Base-by-base conservation (phyloP, 495 filamentous ascomycete species). In the Talaromyces stipitatus region DNA sequence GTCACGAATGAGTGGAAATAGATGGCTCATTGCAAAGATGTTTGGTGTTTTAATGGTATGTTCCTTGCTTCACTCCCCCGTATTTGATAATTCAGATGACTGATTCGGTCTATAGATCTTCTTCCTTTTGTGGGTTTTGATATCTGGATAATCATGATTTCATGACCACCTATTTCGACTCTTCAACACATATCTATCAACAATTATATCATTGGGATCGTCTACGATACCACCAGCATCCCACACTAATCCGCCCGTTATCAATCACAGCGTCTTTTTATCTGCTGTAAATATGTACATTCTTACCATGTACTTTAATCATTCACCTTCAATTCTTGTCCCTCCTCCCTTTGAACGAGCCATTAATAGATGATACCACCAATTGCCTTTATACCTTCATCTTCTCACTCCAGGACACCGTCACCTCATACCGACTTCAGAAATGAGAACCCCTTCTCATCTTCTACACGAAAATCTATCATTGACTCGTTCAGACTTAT, bases 21-120 rank as follows among this genome's bases (percentile, higher is more conserved):
- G 94, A 64, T 97, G 95, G 94, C 74, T 98, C 48, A 84, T 98
- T 54, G 95, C 92, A 14, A 97, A 97, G 81, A 98, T 98, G 95
- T 96, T 98, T 82, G 94, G 94, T 55, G 88, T 88, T 64, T 66
- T 88, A 63, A 87, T 88, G 84, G 81, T 88, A 64, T 61, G 75
- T 71, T 24, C n/a, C n/a, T n/a, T n/a, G n/a, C n/a, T n/a, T n/a
- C n/a, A n/a, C n/a, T n/a, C n/a, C n/a, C n/a, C n/a, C n/a, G n/a
- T n/a, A n/a, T n/a, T n/a, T n/a, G n/a, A n/a, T n/a, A n/a, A n/a
- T n/a, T n/a, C n/a, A n/a, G 27, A 27, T 51, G 8, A 26, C 24
- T 51, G 14, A 51, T 2, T 26, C 11, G 0, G 43, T 33, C 7
- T n/a, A 20, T 43, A 78, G 73, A 77, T 78, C 64, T 79, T 83